Evolutionary conservation across 1,284 basidiomycete genomes (phyloP).

Genomic region (Tilletia walkeri): DNA sequence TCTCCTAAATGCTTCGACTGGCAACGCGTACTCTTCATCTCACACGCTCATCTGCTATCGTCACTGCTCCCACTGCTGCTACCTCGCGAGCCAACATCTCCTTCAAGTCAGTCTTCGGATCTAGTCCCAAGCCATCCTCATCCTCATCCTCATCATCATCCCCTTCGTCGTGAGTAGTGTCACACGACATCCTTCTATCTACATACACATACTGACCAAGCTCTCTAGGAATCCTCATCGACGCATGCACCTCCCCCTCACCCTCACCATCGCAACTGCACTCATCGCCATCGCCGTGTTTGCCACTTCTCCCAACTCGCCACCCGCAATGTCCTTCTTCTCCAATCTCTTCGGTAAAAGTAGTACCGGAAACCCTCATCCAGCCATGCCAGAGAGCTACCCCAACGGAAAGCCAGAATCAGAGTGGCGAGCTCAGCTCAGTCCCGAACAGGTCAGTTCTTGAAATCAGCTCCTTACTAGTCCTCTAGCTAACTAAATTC

Average conservation of each 20-base stretch:
- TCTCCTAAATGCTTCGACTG: background rate
- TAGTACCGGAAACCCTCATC: conserved; percentile 1
- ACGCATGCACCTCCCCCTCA: background rate
- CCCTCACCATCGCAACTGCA: background rate
- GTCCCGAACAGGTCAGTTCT: conserved; percentile 71
- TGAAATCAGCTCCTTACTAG: background rate
- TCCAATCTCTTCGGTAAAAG: background rate
- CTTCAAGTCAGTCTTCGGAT: conserved; percentile 7
- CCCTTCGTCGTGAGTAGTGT: background rate
- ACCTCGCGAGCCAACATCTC: background rate
- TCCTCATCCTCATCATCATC: background rate
- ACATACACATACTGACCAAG: background rate
- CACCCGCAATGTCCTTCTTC: conserved; percentile 5
- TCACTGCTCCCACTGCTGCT: background rate
- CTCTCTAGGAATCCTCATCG: background rate
- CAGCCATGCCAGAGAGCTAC: conserved; percentile 15
- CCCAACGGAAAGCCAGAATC: conserved; percentile 67
- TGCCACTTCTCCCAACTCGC: conserved; percentile 9
- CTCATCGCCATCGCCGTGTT: background rate
- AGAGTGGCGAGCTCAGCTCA: conserved; percentile 83
- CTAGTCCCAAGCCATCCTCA: background rate
- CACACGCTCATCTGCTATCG: background rate
- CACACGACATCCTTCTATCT: background rate
- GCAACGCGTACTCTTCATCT: background rate
- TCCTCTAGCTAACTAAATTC: background rate